These are phyloP conservation scores for Glycine soja DNA, from an alignment of 306 rosid genomes.

Conservation along the genomic window DNA sequence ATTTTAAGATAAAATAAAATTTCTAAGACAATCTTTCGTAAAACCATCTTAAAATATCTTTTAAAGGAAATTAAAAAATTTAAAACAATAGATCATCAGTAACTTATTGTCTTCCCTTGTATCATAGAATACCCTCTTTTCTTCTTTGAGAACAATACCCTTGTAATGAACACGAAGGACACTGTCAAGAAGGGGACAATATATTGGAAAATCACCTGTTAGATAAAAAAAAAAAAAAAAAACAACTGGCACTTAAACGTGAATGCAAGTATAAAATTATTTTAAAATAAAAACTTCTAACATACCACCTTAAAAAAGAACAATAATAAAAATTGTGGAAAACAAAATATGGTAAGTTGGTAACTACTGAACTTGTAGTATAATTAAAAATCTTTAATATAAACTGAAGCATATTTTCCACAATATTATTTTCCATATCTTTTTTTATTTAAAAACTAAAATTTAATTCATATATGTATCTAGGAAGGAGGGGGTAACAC, in stretches of 20 bases:
- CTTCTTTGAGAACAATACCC: constrained; percentile 78
- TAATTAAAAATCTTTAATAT: not conserved
- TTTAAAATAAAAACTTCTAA: not conserved
- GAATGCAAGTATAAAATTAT: constrained; percentile 15
- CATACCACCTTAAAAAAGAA: not conserved
- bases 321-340: constrained; percentile 8
- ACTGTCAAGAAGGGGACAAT: constrained; percentile 99
- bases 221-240: constrained; percentile 46
- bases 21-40: too few species aligned
- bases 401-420: constrained; percentile 32
- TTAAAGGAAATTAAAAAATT: too few species aligned
- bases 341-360: not conserved
- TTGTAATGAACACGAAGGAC: constrained; percentile 85
- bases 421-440: constrained; percentile 35
- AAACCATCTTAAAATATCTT: too few species aligned
- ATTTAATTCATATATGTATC: too few species aligned
- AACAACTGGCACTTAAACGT: constrained; percentile 19
- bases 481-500: too few species aligned
- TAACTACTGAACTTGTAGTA: constrained; percentile 32
- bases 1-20: too few species aligned
- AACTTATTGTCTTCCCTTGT: constrained; percentile 83
- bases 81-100: too few species aligned
- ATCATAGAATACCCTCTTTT: constrained; percentile 76
- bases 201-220: constrained; percentile 97
- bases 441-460: not conserved